Evolutionary conservation across 768 basidiomycete genomes (phyloP), one percentile per base, ranked within the genome.

Genomic region (Lentinula sp.): DNA sequence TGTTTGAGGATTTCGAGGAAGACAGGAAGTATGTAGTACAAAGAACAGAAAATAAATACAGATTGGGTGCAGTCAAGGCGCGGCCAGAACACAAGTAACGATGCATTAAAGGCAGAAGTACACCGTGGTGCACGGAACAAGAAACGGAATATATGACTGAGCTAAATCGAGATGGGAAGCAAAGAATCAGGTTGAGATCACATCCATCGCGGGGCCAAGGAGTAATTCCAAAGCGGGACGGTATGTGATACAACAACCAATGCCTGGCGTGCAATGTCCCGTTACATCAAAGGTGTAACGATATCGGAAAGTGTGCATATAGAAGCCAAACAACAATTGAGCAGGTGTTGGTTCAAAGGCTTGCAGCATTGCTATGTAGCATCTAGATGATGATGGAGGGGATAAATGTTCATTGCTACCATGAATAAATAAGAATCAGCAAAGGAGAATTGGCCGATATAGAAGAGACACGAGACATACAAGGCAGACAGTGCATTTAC

Each of bases 191-290:
- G 70, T 78, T 80, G 81, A 77, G 85, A 79, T 80, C 80, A 83
- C 79, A 83, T 80, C 77, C 85, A 81, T 85, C 83, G 73, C 85
- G 74, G 81, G 82, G 85, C 76, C 80, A 80, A 76, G 78, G 67
- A 68, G 28, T 28, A 43, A 65, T 70, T 72, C 79, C 73, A 72
- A 3, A 81, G 80, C 85, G 81, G 83, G 82, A 85, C 83, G 85
- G 79, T 76, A 82, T 83, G 78, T 76, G 79, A 83, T 72, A 82
- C 86, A 76, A 74, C 80, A 81, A 78, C 77, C 77, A 77, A 76
- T 70, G 78, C 79, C 70, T 70, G 77, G 72, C 77, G 77, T 68
- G 76, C 74, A 71, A 73, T 72, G 61, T 62, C 59, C 60, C 62
- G 63, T 65, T 56, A 43, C 18, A 37, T 10, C 28, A 28, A 43